A percentile compares a stretch with the other conserved stretches of the same genome.
Conservation (phyloP, 345 rosid genomes). For the Gossypium bickii region DNA sequence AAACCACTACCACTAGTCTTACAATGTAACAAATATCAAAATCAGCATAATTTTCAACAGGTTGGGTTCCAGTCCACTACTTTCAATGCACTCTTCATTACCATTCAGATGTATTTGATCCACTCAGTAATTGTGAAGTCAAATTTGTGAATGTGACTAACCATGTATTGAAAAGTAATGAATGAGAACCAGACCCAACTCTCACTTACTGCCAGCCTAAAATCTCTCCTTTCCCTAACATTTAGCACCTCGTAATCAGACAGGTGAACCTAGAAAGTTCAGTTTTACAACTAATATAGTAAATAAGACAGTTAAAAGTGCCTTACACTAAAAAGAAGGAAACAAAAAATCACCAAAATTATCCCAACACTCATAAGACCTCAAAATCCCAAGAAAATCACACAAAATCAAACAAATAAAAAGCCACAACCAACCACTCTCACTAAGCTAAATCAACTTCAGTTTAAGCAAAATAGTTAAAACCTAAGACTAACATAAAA, state of each 20-base stretch:
- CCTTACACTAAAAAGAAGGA: no score
- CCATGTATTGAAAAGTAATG: no score
- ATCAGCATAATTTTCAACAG: background rate
- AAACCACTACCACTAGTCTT: background rate
- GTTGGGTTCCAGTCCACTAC: no score
- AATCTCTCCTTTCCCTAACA: background rate
- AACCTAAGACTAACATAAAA: background rate
- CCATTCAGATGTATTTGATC: no score
- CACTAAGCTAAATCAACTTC: background rate
- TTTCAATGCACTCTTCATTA: no score
- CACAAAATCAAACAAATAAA: background rate
- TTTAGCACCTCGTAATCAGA: background rate
- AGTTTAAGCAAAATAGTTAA: slow-evolving; percentile 2
- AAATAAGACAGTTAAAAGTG: no score
- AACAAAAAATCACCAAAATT: background rate
- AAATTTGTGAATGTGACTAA: no score
- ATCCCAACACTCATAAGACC: background rate
- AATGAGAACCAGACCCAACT: background rate
- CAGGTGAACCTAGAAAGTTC: background rate
- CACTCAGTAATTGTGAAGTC: no score
- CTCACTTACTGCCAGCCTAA: background rate
- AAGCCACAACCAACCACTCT: background rate
- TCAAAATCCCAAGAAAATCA: background rate
- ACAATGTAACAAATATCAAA: background rate
- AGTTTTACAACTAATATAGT: no score